Percentiles rank a stretch among this genome's conserved stretches.
Evolutionary conservation across 2,329 filamentous ascomycete genomes (phyloP).

Genomic region (Septoria petroselini): DNA sequence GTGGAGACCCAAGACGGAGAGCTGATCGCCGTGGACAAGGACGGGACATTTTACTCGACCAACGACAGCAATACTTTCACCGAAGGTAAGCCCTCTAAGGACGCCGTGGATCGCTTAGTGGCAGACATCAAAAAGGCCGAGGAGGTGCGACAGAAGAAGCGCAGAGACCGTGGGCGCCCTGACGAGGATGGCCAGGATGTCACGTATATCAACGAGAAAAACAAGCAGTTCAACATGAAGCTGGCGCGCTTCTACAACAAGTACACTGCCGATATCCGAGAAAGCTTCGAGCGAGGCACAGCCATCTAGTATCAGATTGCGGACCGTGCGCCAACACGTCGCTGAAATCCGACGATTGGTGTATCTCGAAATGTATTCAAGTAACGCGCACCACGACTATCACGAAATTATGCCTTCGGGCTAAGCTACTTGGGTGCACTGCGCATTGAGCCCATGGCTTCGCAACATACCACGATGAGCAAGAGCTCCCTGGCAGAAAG

Average conservation of each 20-base stretch:
- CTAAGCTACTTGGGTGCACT: too few species aligned
- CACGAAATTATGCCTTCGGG: too few species aligned
- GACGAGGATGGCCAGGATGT: slow-evolving; percentile 82
- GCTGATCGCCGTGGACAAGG: slow-evolving; percentile 86
- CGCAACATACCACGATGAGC: too few species aligned
- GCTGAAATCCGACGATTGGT: too few species aligned
- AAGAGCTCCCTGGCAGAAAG: too few species aligned
- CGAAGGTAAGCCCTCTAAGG: slow-evolving; percentile 82
- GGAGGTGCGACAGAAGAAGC: slow-evolving; percentile 79
- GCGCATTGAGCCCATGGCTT: too few species aligned
- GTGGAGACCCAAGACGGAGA: slow-evolving; percentile 95
- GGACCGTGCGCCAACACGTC: too few species aligned
- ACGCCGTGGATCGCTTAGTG: slow-evolving; percentile 82
- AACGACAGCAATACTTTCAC: slow-evolving; percentile 74
- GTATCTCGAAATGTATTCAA: too few species aligned
- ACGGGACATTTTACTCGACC: slow-evolving; percentile 86
- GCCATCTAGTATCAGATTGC: slow-evolving; percentile 74
- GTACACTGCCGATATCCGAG: slow-evolving; percentile 93
- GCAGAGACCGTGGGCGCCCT: slow-evolving; percentile 71
- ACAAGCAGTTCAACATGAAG: slow-evolving; percentile 99
- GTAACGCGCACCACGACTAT: too few species aligned
- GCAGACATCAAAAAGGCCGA: slow-evolving; percentile 84
- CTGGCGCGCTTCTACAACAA: slow-evolving; percentile 95
- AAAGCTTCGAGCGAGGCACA: slow-evolving; percentile 95
- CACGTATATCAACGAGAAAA: slow-evolving; percentile 99